Percentiles rank a stretch among this genome's conserved stretches.
phyloP scores from a whole-genome alignment of 2,329 filamentous ascomycete species.

The Neonectria punicea region DNA sequence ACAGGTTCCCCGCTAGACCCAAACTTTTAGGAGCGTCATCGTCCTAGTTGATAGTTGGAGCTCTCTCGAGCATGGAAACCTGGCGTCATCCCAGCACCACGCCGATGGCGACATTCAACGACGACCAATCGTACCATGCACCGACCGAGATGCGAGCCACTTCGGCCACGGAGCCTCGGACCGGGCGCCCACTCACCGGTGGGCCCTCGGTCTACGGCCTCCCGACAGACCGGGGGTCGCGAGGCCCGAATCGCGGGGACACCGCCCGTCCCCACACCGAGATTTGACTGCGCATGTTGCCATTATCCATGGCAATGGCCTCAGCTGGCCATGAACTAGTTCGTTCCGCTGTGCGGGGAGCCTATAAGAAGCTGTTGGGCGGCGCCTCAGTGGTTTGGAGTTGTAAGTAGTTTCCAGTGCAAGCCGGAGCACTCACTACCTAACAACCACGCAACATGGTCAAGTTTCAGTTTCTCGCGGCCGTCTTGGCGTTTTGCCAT shows the following conservation, averaged over 20 bases:
- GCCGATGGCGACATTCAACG: neutral
- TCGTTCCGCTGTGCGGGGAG: neutral
- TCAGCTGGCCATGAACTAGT: constrained; percentile 10
- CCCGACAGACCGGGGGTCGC: constrained; percentile 23
- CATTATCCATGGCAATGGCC: constrained; percentile 27
- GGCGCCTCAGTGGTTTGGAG: neutral
- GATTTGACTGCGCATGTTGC: constrained; percentile 21
- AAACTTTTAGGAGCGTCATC: neutral
- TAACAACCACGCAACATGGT: constrained; percentile 18
- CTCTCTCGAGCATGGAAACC: no score
- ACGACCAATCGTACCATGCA: constrained; percentile 16
- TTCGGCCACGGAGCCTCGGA: constrained; percentile 8
- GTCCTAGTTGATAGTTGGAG: neutral
- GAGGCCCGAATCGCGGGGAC: constrained; percentile 26
- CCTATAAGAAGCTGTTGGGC: constrained; percentile 12
- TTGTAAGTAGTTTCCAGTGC: neutral
- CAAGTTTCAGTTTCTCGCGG: constrained; percentile 22
- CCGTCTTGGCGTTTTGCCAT: constrained; percentile 17
- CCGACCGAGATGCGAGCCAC: constrained; percentile 26
- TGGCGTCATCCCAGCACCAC: neutral
- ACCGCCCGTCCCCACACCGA: constrained; percentile 14
- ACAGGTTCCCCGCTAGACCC: neutral
- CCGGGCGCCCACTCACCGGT: neutral
- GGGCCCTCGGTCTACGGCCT: neutral
- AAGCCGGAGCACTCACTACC: neutral